These are phyloP conservation scores for Suillus paluster DNA, from an alignment of 768 basidiomycete species.

Conservation along the genomic window DNA sequence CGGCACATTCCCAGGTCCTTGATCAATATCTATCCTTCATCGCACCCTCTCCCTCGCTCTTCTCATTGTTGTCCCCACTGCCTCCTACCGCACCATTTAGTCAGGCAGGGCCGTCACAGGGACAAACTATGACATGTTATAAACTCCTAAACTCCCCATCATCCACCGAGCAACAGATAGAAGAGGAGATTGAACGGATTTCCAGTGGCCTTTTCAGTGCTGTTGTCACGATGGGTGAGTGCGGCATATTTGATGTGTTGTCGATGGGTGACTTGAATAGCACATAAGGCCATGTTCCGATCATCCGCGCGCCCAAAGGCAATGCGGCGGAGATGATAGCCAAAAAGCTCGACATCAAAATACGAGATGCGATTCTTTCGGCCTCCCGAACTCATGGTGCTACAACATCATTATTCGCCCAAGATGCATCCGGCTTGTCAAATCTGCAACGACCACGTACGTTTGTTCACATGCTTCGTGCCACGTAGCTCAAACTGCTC, in stretches of 20 bases:
- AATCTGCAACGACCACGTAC: slow-evolving; percentile 86
- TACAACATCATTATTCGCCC: slow-evolving; percentile 69
- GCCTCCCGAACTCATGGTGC: slow-evolving; percentile 63
- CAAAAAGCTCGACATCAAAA: slow-evolving; percentile 89
- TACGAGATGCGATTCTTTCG: slow-evolving; percentile 81
- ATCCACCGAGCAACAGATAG: slow-evolving; percentile 89
- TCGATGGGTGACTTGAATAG: slow-evolving; percentile 2
- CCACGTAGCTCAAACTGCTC: slow-evolving; percentile 12
- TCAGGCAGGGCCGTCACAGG: slow-evolving; percentile 38
- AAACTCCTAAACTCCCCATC: slow-evolving; percentile 88
- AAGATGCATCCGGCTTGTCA: slow-evolving; percentile 82
- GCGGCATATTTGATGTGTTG: not conserved
- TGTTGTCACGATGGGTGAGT: slow-evolving; percentile 81
- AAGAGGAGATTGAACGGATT: slow-evolving; percentile 90
- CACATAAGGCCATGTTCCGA: slow-evolving; percentile 80
- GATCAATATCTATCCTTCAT: slow-evolving; percentile 99
- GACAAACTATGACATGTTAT: slow-evolving; percentile 66
- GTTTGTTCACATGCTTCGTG: slow-evolving; percentile 24
- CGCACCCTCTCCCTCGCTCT: slow-evolving; percentile 88
- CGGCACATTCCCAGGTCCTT: slow-evolving; percentile 62
- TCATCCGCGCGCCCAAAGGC: slow-evolving; percentile 92
- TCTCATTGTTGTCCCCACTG: slow-evolving; percentile 79
- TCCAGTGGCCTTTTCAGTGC: slow-evolving; percentile 92
- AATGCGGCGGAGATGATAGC: slow-evolving; percentile 99
- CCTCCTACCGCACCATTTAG: slow-evolving; percentile 40